Evolutionary conservation across 1,139 yeast species (phyloP).

Genomic region (Wickerhamiella infanticola): DNA sequence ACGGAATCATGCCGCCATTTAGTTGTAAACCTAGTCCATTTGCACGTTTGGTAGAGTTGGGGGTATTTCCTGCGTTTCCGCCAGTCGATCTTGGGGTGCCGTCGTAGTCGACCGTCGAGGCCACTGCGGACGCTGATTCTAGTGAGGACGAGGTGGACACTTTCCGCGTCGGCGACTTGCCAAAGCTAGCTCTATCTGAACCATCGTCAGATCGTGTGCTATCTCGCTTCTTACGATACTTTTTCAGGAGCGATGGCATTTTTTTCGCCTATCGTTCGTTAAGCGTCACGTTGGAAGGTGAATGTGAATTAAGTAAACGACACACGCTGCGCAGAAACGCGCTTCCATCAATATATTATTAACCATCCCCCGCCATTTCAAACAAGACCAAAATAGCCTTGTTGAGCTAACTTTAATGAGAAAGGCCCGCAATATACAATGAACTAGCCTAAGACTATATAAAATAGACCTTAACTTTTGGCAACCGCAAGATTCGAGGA

Average conservation of each 20-base stretch:
- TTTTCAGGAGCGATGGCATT: conserved; percentile 15
- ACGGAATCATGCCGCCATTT: neutral
- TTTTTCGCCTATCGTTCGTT: neutral
- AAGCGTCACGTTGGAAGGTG: no score
- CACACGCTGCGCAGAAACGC: no score
- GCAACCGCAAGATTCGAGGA: no score
- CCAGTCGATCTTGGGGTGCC: neutral
- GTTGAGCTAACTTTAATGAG: no score
- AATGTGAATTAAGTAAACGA: no score
- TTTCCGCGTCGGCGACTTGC: conserved; percentile 2
- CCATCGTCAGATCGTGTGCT: conserved; percentile 7
- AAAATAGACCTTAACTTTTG: no score
- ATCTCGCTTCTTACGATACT: conserved; percentile 15
- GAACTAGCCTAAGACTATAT: no score
- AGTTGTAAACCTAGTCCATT: neutral
- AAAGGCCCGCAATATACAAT: no score
- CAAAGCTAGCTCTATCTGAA: neutral
- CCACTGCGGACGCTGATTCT: neutral
- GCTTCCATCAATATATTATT: no score
- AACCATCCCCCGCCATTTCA: no score
- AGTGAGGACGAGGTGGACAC: neutral
- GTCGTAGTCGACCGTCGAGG: neutral
- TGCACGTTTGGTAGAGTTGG: neutral
- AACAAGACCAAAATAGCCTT: no score
- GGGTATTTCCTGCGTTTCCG: neutral